Evolutionary conservation across 306 rosid genomes (phyloP).

Genomic region (Prunus persica): Prunus_persica_NCBIv2 NC_034015.1:16883001-16883500

Average conservation of each 20-base stretch:
- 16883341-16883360: neutral
- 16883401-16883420: conserved; percentile 42
- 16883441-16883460: neutral
- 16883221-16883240: no score
- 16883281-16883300: no score
- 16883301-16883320: neutral
- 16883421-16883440: conserved; percentile 66
- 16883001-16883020: conserved; percentile 67
- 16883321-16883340: no score
- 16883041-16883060: conserved; percentile 83
- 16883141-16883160: neutral
- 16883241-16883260: neutral
- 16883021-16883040: conserved; percentile 85
- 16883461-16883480: neutral
- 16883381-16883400: conserved; percentile 54
- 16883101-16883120: conserved; percentile 42
- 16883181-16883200: no score
- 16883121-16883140: conserved; percentile 4
- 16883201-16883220: no score
- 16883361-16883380: conserved; percentile 74
- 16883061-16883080: conserved; percentile 67
- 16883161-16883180: neutral
- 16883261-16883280: neutral
- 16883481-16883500: neutral
- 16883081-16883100: conserved; percentile 65